These are phyloP conservation scores for Stentor roeselii DNA, from an alignment of 73 alveolate genomes.

Conservation along the genomic window DNA sequence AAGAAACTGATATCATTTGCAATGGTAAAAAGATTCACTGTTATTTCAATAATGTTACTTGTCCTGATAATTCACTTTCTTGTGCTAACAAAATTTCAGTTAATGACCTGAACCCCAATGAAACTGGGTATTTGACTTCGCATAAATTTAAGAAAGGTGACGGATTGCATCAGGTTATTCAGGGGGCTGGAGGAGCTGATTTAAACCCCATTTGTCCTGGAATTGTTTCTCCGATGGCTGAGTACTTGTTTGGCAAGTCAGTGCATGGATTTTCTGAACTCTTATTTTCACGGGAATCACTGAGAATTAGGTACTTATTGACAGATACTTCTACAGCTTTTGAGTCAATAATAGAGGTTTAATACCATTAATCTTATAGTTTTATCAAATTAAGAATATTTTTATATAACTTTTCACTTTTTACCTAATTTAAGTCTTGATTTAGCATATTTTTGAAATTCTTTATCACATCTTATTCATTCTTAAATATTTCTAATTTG, in stretches of 20 bases:
- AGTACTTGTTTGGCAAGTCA: not conserved
- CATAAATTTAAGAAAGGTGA: conserved; percentile 6
- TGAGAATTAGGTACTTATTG: not conserved
- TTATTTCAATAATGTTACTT: not conserved
- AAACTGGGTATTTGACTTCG: not conserved
- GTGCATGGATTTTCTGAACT: conserved; percentile 17
- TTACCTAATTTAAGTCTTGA: too few species aligned
- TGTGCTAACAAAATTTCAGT: not conserved
- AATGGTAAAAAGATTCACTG: not conserved
- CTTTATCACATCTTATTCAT: too few species aligned
- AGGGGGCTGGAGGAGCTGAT: conserved; percentile 15
- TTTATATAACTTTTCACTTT: too few species aligned
- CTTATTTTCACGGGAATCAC: not conserved
- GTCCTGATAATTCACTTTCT: not conserved
- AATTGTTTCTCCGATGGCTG: not conserved
- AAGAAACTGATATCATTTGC: not conserved
- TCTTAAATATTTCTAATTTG: too few species aligned
- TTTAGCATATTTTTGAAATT: too few species aligned
- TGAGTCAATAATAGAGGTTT: too few species aligned
- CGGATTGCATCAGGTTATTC: not conserved
- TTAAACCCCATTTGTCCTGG: not conserved
- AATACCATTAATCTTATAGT: too few species aligned
- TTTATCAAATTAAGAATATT: too few species aligned
- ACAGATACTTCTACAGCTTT: too few species aligned
- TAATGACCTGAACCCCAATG: not conserved